Percentiles rank a stretch among this genome's conserved stretches.
These are phyloP conservation scores for Trametes pubescens DNA, from an alignment of 1,284 basidiomycete genomes.

Conservation along the genomic window DNA sequence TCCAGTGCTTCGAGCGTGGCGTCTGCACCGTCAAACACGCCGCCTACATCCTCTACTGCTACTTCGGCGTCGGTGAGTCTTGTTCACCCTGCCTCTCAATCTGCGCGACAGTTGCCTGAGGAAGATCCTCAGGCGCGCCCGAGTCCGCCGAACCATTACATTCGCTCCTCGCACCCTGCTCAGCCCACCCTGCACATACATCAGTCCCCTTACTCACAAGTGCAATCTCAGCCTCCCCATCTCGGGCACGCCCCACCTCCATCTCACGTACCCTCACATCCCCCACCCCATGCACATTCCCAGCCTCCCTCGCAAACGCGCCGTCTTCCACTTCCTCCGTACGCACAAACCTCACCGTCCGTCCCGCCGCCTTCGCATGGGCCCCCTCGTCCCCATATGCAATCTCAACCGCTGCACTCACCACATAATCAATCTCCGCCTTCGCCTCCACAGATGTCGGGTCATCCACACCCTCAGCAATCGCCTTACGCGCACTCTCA, in stretches of 20 bases:
- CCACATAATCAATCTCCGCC: slow-evolving; percentile 15
- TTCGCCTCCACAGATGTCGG: slow-evolving; percentile 14
- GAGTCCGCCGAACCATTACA: slow-evolving; percentile 8
- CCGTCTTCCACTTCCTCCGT: slow-evolving; percentile 4
- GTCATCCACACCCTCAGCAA: slow-evolving; percentile 26
- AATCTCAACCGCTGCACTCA: slow-evolving; percentile 13
- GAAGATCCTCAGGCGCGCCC: slow-evolving; percentile 14
- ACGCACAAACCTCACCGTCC: slow-evolving; percentile 11
- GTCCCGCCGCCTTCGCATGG: slow-evolving; percentile 14
- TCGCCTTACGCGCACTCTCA: slow-evolving; percentile 23
- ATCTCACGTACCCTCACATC: slow-evolving; percentile 8
- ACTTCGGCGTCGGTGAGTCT: slow-evolving; percentile 25
- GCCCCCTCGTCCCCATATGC: slow-evolving; percentile 15
- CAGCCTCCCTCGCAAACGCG: slow-evolving; percentile 7
- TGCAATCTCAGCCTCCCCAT: slow-evolving; percentile 13
- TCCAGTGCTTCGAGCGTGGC: slow-evolving; percentile 23
- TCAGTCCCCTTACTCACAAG: slow-evolving; percentile 20
- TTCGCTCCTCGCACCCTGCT: slow-evolving; percentile 5
- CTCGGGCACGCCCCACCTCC: slow-evolving; percentile 13
- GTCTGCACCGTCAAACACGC: slow-evolving; percentile 20
- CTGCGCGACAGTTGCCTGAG: slow-evolving; percentile 17
- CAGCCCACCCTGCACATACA: slow-evolving; percentile 1
- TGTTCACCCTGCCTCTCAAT: slow-evolving; percentile 9
- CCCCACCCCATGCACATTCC: slow-evolving; percentile 11
- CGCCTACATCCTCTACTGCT: slow-evolving; percentile 24